Evolutionary conservation across 1,284 basidiomycete genomes (phyloP), one percentile per base, ranked within the genome.

Genomic region (Sporisorium exsertum): DNA sequence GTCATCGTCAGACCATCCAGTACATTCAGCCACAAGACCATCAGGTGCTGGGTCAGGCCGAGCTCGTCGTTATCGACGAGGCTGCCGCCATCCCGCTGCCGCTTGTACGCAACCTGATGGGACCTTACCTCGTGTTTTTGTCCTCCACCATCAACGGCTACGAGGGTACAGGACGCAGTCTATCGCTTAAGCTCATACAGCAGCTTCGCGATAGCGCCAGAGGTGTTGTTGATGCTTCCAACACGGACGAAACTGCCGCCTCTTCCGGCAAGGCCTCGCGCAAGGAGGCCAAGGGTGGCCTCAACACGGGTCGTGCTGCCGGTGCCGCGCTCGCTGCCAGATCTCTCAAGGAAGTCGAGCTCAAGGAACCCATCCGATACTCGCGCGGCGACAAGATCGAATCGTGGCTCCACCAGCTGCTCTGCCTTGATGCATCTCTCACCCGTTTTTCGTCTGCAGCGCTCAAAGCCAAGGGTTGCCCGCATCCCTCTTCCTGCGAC

Each of bases 131-230:
- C 46, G 95, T 99, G 56, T 98, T 99, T 88, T 92, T 99, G 89
- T 94, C 95, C 1, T 97, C 94, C 20, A 99, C 97, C 2, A 96
- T 99, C 88, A 98, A 98, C 85, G 97, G 97, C 49, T 99, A 99
- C 87, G 97, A 99, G 88, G 97, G 97, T 22, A 99, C 97, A 0
- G 97, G 97, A 20, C 93, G 97, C 37, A 97, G 95, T 2, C 90
- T 99, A 51, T 96, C 94, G 51, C 92, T 99, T 80, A 99, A 99
- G 86, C 92, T 99, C 64, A 93, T 99, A 73, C 93, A 98, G 87
- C 95, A 98, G 86, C 90, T 99, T 3, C 92, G 97, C 91, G 1
- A 91, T 90, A 4, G 87, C 91, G 52, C 89, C 88, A n/a, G 91
- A 91, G 85, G 73, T 43, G 51, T 73, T 7, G 62, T 66, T 8